Base-by-base conservation (phyloP, 78 protist species). In the Salpingoeca rosetta region DNA sequence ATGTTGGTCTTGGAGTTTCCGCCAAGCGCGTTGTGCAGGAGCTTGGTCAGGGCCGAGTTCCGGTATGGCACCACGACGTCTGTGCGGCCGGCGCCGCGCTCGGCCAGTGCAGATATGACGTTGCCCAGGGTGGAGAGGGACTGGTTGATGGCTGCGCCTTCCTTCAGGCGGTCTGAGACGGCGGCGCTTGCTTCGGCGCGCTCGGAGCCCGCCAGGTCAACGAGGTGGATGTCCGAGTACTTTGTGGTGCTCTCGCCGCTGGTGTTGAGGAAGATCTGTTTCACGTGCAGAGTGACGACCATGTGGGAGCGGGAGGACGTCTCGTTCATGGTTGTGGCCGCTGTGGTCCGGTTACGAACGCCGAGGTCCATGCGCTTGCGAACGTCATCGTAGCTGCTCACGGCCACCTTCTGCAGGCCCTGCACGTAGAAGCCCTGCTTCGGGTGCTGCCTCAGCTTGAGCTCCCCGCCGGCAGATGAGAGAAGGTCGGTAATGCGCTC, bases 21-120 rank as follows among this genome's bases (percentile, higher is more conserved):
- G 24, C 93, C 93, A 11, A 92, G 84, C 10, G 80, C 39, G 37
- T 89, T 85, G 84, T 87, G 84, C 74, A 91, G 86, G 35, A 89
- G 80, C 41, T 11, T 0, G 75, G 99, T 97, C 40, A 97, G 88
- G 35, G 79, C 86, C 40, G 98, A 95, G 85, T 95, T 97, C 35
- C 99, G 91, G 88, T 94, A 97, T 11, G 99, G 97, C 17, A 96
- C 93, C 26, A 37, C 2, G 26, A 26, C 40, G 3, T 80, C 37
- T 41, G 7, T 31, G 42, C 28, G 7, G 40, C 79, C 42, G 37
- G 17, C 24, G 22, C 38, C 76, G 36, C 24, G 76, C 22, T 72
- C 76, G 24, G 76, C 76, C 22, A 94, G 87, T 11, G 94, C 94
- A 0, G 89, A 73, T 40, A 95, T 93, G 27, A 88, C 93, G 74